These are phyloP conservation scores for Ceratocystis eucalypticola DNA, from an alignment of 2,329 filamentous ascomycete species.

Conservation along the genomic window DNA sequence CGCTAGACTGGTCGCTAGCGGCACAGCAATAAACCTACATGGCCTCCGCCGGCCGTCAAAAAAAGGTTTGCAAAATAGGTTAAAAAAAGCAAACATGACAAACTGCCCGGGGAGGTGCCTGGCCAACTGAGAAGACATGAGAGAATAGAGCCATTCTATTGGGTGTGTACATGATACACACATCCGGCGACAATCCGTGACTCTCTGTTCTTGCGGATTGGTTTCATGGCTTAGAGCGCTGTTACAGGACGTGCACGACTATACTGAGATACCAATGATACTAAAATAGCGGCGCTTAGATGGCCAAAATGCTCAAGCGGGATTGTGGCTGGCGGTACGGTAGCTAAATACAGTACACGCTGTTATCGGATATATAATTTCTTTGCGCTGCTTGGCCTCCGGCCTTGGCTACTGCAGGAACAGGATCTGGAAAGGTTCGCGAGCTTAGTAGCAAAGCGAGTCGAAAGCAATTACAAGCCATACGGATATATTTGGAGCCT, in stretches of 20 bases:
- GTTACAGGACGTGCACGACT: neutral
- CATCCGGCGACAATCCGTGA: neutral
- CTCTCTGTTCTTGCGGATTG: no score
- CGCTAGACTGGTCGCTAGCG: neutral
- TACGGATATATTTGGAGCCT: neutral
- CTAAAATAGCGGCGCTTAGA: neutral
- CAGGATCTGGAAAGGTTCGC: neutral
- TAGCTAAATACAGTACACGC: neutral
- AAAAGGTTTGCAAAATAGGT: neutral
- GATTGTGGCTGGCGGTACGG: neutral
- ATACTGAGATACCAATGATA: neutral
- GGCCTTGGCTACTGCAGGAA: neutral
- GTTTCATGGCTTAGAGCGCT: neutral
- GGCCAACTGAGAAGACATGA: neutral
- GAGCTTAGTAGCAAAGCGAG: neutral
- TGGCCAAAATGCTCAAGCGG: neutral
- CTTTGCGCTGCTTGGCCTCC: no score
- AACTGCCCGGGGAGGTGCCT: neutral
- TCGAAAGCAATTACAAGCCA: neutral
- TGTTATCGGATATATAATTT: neutral
- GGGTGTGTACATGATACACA: neutral
- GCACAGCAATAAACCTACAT: neutral
- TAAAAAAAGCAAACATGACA: neutral
- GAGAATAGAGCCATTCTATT: neutral
- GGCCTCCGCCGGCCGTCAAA: neutral